A percentile compares a stretch with the other conserved stretches of the same genome.
Evolutionary conservation across 345 rosid genomes (phyloP).

Genomic region (Schrenkiella parvula): DNA sequence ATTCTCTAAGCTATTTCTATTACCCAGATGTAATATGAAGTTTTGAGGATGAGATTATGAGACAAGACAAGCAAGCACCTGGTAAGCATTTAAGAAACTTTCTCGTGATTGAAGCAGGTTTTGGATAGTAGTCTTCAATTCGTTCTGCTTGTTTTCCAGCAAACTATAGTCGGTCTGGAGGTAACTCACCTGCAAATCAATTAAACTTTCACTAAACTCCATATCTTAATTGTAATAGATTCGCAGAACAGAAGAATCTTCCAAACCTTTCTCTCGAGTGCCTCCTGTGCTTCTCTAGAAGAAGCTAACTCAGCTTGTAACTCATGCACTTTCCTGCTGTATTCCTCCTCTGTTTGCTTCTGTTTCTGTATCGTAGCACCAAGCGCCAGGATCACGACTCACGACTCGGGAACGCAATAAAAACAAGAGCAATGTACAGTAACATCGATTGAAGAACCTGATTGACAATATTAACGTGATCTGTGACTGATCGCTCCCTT

Average conservation of each 20-base stretch:
- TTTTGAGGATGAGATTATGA: background rate
- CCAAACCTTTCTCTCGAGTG: slow-evolving; percentile 63
- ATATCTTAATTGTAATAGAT: slow-evolving; percentile 29
- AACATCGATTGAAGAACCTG: slow-evolving; percentile 42
- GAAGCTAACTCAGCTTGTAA: slow-evolving; percentile 52
- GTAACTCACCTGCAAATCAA: slow-evolving; percentile 47
- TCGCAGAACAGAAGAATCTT: slow-evolving; percentile 2
- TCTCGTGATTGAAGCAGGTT: slow-evolving; percentile 65
- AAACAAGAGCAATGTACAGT: background rate
- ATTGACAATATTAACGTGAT: slow-evolving; percentile 41
- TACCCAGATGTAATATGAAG: background rate
- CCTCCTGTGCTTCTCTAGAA: slow-evolving; percentile 46
- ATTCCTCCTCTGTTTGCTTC: slow-evolving; percentile 71
- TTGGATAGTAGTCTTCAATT: slow-evolving; percentile 52
- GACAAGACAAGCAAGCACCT: slow-evolving; percentile 37
- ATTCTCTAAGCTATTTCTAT: background rate
- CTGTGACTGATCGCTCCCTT: slow-evolving; percentile 51
- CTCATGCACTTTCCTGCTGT: slow-evolving; percentile 50
- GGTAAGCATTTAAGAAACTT: slow-evolving; percentile 53
- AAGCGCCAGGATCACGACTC: background rate
- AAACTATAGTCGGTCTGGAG: slow-evolving; percentile 61
- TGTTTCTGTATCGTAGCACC: slow-evolving; percentile 51
- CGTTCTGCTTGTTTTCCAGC: slow-evolving; percentile 62
- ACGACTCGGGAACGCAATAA: background rate
- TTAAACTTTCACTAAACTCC: background rate